Percentiles rank a stretch among this genome's conserved stretches.
Conservation (phyloP, 192 early-diverging fungal genomes). For the Lunasporangiospora selenospora region DNA sequence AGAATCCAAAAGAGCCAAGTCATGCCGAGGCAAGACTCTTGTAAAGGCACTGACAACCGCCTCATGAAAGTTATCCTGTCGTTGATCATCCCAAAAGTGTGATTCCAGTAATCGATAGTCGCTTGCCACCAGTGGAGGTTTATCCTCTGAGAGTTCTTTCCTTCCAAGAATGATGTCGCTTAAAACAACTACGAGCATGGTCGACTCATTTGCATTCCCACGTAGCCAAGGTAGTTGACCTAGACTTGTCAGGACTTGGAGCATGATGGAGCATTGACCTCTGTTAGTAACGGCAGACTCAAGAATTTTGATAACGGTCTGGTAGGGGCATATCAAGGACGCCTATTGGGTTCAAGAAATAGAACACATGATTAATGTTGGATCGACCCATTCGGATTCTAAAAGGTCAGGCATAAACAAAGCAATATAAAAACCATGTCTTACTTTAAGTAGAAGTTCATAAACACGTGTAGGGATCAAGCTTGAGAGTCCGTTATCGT, state of each 20-base stretch:
- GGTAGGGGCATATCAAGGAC: slow-evolving; percentile 35
- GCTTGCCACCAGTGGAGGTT: no score
- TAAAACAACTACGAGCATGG: slow-evolving; percentile 15
- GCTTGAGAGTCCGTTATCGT: no score
- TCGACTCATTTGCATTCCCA: neutral
- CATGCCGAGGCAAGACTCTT: neutral
- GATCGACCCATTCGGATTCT: no score
- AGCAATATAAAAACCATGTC: no score
- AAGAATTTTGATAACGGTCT: slow-evolving; percentile 19
- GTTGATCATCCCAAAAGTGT: slow-evolving; percentile 1
- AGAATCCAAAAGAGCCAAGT: slow-evolving; percentile 2
- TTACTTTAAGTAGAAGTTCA: no score
- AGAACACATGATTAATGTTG: no score
- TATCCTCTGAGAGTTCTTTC: no score
- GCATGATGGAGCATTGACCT: slow-evolving; percentile 18
- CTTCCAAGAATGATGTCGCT: slow-evolving; percentile 2
- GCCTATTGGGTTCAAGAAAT: slow-evolving; percentile 1
- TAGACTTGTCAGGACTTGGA: slow-evolving; percentile 11
- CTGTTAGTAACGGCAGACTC: slow-evolving; percentile 15
- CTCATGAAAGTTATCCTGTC: slow-evolving; percentile 23
- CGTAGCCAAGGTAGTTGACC: slow-evolving; percentile 36
- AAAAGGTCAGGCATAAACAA: no score
- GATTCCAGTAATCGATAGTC: no score
- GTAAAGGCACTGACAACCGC: neutral
- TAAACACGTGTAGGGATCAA: no score